These are phyloP conservation scores for Viridothelium virens DNA, from an alignment of 495 filamentous ascomycete genomes.

Conservation along the genomic window DNA sequence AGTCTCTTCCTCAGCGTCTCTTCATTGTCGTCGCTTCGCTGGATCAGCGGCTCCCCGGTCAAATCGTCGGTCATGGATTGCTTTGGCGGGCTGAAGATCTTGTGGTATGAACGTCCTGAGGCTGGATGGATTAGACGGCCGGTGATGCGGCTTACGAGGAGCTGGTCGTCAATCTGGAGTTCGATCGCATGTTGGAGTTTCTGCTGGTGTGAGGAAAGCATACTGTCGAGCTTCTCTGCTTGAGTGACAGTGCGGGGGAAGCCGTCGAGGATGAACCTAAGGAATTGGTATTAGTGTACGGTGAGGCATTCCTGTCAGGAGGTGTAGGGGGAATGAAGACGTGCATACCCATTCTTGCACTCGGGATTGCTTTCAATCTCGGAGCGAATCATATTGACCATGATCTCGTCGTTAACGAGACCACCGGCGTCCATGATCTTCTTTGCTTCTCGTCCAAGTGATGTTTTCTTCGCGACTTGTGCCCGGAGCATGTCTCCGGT, in stretches of 20 bases:
- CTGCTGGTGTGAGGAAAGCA: slow-evolving; percentile 67
- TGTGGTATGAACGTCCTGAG: slow-evolving; percentile 93
- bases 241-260: slow-evolving; percentile 96
- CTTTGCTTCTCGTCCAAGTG: slow-evolving; percentile 91
- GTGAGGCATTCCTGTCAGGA: background rate
- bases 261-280: slow-evolving; percentile 95
- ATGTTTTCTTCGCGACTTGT: slow-evolving; percentile 96
- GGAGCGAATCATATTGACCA: slow-evolving; percentile 97
- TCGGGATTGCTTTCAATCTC: slow-evolving; percentile 89
- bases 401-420: slow-evolving; percentile 96
- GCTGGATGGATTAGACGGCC: slow-evolving; percentile 93
- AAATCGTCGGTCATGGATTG: slow-evolving; percentile 88
- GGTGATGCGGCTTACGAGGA: slow-evolving; percentile 92
- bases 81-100: slow-evolving; percentile 98
- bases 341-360: slow-evolving; percentile 85
- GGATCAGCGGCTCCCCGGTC: slow-evolving; percentile 92
- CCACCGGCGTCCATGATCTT: slow-evolving; percentile 99
- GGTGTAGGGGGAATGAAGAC: slow-evolving; percentile 8
- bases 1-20: slow-evolving; percentile 96
- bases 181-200: slow-evolving; percentile 89
- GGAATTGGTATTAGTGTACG: background rate
- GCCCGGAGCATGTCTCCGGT: slow-evolving; percentile 99
- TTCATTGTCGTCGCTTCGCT: slow-evolving; percentile 94
- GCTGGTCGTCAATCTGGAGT: slow-evolving; percentile 89
- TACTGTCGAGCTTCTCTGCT: slow-evolving; percentile 86